Conservation (phyloP, 208 protist genomes). For the Trypanosoma lewisi region DNA sequence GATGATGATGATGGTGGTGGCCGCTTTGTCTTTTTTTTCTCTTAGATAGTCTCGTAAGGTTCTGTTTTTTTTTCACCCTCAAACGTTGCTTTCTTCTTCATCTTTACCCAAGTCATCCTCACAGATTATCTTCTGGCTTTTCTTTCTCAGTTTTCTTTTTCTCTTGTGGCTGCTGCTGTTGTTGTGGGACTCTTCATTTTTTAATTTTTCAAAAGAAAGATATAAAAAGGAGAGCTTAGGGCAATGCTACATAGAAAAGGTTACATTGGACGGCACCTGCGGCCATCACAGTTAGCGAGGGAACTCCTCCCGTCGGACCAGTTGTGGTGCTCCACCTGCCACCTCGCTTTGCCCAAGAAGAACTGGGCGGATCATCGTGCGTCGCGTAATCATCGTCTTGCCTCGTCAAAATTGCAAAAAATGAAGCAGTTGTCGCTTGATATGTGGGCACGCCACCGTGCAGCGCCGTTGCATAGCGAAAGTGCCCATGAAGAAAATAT, state of each 20-base stretch:
- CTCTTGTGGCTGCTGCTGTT: too few relatives aligned
- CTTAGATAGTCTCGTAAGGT: too few relatives aligned
- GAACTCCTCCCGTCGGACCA: slow-evolving; percentile 70
- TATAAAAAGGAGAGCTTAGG: background rate
- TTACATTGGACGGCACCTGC: slow-evolving; percentile 73
- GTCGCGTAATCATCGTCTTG: slow-evolving; percentile 50
- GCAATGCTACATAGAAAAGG: slow-evolving; percentile 44
- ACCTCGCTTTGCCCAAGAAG: slow-evolving; percentile 51
- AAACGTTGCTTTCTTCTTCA: too few relatives aligned
- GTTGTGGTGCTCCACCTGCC: slow-evolving; percentile 80
- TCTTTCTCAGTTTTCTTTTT: too few relatives aligned
- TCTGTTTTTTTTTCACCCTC: too few relatives aligned
- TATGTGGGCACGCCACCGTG: slow-evolving; percentile 80
- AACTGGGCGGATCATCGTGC: slow-evolving; percentile 40
- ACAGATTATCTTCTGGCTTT: too few relatives aligned
- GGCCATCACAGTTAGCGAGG: slow-evolving; percentile 68
- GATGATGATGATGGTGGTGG: too few relatives aligned
- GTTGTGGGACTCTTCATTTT: background rate
- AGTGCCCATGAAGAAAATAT: slow-evolving; percentile 51
- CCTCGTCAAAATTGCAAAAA: slow-evolving; percentile 58
- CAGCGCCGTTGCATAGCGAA: slow-evolving; percentile 58
- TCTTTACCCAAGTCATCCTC: too few relatives aligned
- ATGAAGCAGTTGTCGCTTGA: slow-evolving; percentile 64
- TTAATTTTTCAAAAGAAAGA: background rate
- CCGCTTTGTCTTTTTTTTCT: too few relatives aligned